Conservation (phyloP, 176 grass and related monocot species). For the Aegilops sharonensis region DNA sequence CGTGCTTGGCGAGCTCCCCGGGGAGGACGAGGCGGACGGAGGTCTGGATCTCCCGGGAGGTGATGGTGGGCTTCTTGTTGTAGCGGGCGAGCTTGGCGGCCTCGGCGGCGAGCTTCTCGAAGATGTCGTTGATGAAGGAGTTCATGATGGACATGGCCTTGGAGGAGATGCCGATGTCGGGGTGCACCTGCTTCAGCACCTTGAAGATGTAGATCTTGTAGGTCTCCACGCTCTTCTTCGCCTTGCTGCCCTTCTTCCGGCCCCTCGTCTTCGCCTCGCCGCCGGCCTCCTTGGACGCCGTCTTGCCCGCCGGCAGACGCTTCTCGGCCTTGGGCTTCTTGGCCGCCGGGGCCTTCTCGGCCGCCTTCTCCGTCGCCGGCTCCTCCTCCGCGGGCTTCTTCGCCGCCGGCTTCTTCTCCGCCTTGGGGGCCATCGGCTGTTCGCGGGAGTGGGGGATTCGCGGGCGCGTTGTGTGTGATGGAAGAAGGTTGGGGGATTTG, state of each 20-base stretch:
- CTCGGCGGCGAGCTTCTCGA: slow-evolving; percentile 66
- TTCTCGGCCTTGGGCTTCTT: neutral
- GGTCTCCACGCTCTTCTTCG: slow-evolving; percentile 56
- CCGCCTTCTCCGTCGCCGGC: neutral
- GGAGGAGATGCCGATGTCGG: slow-evolving; percentile 80
- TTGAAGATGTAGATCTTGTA: slow-evolving; percentile 99
- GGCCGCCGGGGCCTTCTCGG: neutral
- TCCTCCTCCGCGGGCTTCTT: neutral
- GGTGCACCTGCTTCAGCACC: slow-evolving; percentile 91
- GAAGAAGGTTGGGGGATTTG: neutral
- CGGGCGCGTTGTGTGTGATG: neutral
- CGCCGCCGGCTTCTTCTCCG: slow-evolving; percentile 13
- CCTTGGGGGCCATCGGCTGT: neutral
- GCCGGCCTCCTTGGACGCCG: neutral
- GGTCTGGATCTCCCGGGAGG: slow-evolving; percentile 53
- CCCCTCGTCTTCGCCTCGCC: neutral
- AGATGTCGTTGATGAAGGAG: slow-evolving; percentile 90
- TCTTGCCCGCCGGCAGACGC: neutral
- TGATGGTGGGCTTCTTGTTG: slow-evolving; percentile 70
- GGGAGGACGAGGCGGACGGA: slow-evolving; percentile 63
- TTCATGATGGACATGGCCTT: slow-evolving; percentile 98
- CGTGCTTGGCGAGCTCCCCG: slow-evolving; percentile 64
- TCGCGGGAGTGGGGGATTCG: neutral
- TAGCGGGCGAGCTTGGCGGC: slow-evolving; percentile 35
- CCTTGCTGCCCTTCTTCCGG: slow-evolving; percentile 29